Conservation (phyloP, 495 filamentous ascomycete genomes). For the Podospora tetraspora region DNA sequence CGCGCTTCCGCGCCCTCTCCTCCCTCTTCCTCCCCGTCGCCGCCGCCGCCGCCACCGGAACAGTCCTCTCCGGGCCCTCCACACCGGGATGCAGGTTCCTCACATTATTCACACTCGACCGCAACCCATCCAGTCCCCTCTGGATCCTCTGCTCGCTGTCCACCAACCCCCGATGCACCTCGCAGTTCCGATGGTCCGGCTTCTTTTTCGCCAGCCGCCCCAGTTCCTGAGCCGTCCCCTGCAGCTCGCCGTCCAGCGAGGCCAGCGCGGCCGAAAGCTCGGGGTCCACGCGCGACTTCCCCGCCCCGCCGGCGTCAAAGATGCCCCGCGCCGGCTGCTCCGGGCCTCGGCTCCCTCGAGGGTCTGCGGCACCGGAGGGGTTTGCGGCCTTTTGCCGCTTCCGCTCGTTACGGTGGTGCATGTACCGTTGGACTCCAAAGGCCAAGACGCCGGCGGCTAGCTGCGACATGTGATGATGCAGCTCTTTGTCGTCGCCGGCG, state of each 20-base stretch:
- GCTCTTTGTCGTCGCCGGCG: slow-evolving; percentile 14
- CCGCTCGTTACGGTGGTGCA: slow-evolving; percentile 18
- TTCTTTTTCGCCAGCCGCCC: slow-evolving; percentile 7
- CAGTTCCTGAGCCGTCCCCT: slow-evolving; percentile 16
- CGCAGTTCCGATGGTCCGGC: slow-evolving; percentile 17
- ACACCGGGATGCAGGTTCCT: slow-evolving; percentile 24
- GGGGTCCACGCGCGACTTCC: background rate
- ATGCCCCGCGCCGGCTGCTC: background rate
- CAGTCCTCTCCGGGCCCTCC: background rate
- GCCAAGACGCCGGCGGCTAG: slow-evolving; percentile 24
- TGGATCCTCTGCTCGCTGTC: slow-evolving; percentile 20
- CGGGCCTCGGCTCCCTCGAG: background rate
- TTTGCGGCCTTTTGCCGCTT: slow-evolving; percentile 7
- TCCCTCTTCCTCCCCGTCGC: background rate
- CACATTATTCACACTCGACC: slow-evolving; percentile 26
- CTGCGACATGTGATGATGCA: slow-evolving; percentile 25
- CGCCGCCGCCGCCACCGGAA: background rate
- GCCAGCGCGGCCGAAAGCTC: slow-evolving; percentile 24
- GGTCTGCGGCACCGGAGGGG: background rate
- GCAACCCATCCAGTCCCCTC: slow-evolving; percentile 15
- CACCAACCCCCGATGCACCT: slow-evolving; percentile 18
- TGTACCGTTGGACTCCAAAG: slow-evolving; percentile 21
- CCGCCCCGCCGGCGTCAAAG: background rate
- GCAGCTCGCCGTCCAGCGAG: slow-evolving; percentile 19
- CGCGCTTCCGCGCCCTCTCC: background rate